Percentiles rank a stretch among this genome's conserved stretches.
phyloP scores from a whole-genome alignment of 768 basidiomycete species.

The Cystobasidium ongulense region DNA sequence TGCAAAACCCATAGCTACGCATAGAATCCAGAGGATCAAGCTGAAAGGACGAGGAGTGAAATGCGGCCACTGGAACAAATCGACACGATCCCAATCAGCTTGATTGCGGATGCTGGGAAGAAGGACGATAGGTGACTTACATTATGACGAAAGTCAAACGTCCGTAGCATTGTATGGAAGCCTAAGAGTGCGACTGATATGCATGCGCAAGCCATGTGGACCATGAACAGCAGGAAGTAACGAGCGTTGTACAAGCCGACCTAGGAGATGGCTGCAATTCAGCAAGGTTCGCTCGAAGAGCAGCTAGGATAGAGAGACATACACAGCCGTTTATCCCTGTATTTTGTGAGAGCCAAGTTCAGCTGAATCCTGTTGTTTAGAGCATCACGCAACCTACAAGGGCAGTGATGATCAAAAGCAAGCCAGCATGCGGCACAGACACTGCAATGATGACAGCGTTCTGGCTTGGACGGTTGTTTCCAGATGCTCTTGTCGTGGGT shows the following conservation, averaged over 20 bases:
- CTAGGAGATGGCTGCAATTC: not conserved
- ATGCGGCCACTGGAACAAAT: conserved; percentile 52
- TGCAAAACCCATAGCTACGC: conserved; percentile 64
- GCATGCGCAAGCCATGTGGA: conserved; percentile 67
- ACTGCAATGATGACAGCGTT: conserved; percentile 41
- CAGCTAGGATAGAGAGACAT: not conserved
- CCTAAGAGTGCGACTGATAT: conserved; percentile 60
- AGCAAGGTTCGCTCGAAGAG: not conserved
- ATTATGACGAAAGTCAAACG: conserved; percentile 46
- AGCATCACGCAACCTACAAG: not conserved
- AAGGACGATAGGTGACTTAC: conserved; percentile 42
- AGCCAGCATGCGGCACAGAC: conserved; percentile 39
- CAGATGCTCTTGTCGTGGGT: not conserved
- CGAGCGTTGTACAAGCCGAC: conserved; percentile 92
- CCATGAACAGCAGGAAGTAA: conserved; percentile 94
- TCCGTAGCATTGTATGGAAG: conserved; percentile 58
- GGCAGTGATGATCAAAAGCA: conserved; percentile 41
- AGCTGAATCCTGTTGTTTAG: not conserved
- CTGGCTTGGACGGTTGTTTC: conserved; percentile 37
- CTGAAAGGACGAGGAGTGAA: conserved; percentile 61
- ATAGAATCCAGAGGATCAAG: conserved; percentile 67
- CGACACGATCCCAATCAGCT: not conserved
- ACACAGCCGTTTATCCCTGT: conserved; percentile 30
- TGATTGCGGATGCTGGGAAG: not conserved
- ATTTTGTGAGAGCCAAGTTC: not conserved